A percentile compares a stretch with the other conserved stretches of the same genome.
phyloP scores from a whole-genome alignment of 1,139 yeast genomes.

The Debaryomycetaceae sp. region DNA sequence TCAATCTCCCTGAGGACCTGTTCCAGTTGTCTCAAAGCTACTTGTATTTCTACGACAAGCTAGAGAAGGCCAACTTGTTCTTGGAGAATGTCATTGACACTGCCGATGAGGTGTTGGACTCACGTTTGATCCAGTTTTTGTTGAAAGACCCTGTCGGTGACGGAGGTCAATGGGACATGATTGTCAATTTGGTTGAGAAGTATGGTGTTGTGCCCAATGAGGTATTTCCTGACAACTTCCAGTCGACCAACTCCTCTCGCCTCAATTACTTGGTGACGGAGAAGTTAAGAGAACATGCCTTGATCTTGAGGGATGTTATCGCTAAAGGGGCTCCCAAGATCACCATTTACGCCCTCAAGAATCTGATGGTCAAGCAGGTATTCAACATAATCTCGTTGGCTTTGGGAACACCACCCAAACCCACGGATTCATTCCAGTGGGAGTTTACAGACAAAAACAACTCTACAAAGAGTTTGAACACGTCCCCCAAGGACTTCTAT shows the following conservation, averaged over 20 bases:
- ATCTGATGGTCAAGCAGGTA: constrained; percentile 53
- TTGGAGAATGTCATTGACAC: constrained; percentile 73
- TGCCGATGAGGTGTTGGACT: constrained; percentile 58
- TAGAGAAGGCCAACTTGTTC: constrained; percentile 73
- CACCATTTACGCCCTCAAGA: constrained; percentile 29
- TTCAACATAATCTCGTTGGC: constrained; percentile 63
- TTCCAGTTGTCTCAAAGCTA: constrained; percentile 70
- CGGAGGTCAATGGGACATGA: constrained; percentile 88
- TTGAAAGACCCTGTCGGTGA: constrained; percentile 65
- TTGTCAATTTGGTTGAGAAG: constrained; percentile 66
- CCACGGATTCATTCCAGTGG: constrained; percentile 65
- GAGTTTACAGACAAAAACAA: constrained; percentile 73
- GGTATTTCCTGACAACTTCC: constrained; percentile 67
- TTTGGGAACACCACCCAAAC: constrained; percentile 76
- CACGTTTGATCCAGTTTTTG: constrained; percentile 63
- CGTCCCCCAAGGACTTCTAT: constrained; percentile 66
- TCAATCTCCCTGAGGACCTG: constrained; percentile 54
- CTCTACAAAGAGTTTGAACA: constrained; percentile 46
- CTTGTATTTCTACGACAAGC: constrained; percentile 68
- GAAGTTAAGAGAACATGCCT: constrained; percentile 72
- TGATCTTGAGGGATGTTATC: constrained; percentile 53
- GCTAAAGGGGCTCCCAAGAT: constrained; percentile 21
- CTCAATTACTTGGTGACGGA: constrained; percentile 63
- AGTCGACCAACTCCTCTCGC: constrained; percentile 54
- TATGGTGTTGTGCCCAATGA: constrained; percentile 77